phyloP scores from a whole-genome alignment of 2,329 filamentous ascomycete species.

The Orbilia brochopaga region DNA sequence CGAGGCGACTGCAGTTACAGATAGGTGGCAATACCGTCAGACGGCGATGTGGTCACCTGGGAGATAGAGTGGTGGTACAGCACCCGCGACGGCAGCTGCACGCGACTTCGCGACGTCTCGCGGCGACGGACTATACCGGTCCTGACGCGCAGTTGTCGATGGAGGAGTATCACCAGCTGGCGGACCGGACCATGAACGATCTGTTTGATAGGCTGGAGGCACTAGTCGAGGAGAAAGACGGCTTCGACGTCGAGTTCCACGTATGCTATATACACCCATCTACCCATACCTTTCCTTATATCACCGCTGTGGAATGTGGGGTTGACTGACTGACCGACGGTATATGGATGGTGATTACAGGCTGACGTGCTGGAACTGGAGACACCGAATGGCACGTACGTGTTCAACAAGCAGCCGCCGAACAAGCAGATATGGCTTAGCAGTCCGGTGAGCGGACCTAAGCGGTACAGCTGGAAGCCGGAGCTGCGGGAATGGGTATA shows the following conservation, averaged over 20 bases:
- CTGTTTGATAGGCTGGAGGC: conserved; percentile 70
- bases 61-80: background rate
- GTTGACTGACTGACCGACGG: too few species aligned
- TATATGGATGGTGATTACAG: conserved; percentile 60
- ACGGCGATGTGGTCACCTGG: background rate
- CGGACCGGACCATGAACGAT: conserved; percentile 58
- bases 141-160: conserved; percentile 14
- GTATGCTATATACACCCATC: conserved; percentile 64
- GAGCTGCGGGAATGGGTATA: conserved; percentile 82
- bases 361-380: conserved; percentile 82
- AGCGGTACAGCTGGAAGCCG: conserved; percentile 86
- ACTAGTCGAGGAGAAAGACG: conserved; percentile 71
- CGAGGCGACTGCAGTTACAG: background rate
- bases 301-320: background rate
- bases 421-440: conserved; percentile 98
- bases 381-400: conserved; percentile 77
- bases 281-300: background rate
- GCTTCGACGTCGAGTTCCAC: conserved; percentile 82
- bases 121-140: conserved; percentile 13
- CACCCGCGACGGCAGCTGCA: conserved; percentile 6
- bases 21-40: too few species aligned
- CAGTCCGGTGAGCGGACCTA: conserved; percentile 86
- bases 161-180: conserved; percentile 50
- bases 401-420: conserved; percentile 97
- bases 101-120: background rate